Conservation (phyloP, 139 green algal genomes). For the Haematococcus lacustris region DNA sequence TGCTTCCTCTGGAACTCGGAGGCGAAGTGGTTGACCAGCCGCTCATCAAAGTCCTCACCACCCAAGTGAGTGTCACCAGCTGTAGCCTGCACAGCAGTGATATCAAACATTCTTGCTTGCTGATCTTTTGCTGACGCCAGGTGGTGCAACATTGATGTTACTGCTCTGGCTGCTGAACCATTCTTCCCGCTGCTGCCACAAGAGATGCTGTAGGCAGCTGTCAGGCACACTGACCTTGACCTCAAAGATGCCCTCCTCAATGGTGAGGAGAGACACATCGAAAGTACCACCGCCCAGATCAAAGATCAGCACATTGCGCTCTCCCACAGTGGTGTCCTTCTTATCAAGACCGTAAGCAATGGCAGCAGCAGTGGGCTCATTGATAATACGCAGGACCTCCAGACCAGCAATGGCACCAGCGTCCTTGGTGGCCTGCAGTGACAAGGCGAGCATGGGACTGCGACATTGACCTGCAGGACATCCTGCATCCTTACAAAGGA, state of each 20-base stretch:
- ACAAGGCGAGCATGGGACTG: neutral
- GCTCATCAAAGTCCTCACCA: conserved; percentile 92
- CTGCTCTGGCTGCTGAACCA: no score
- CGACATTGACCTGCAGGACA: neutral
- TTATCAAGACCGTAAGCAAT: conserved; percentile 75
- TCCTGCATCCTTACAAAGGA: neutral
- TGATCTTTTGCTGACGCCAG: no score
- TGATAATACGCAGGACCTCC: conserved; percentile 94
- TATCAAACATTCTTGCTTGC: no score
- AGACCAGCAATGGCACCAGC: conserved; percentile 68
- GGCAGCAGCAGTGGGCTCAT: conserved; percentile 89
- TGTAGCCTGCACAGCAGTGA: no score
- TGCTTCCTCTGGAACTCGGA: conserved; percentile 95
- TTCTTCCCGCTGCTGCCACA: no score
- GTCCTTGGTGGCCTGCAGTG: conserved; percentile 11
- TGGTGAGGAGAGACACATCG: conserved; percentile 91
- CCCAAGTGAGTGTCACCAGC: conserved; percentile 92
- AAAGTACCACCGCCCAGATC: conserved; percentile 62
- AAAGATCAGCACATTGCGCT: conserved; percentile 52
- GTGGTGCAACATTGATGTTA: no score
- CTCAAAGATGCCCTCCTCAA: conserved; percentile 95
- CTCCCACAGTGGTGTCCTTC: conserved; percentile 21
- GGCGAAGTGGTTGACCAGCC: conserved; percentile 12
- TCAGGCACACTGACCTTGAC: no score
- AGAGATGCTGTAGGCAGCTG: no score